These are phyloP conservation scores for Arachnopeziza araneosa DNA, from an alignment of 2,329 filamentous ascomycete genomes.

Conservation along the genomic window DNA sequence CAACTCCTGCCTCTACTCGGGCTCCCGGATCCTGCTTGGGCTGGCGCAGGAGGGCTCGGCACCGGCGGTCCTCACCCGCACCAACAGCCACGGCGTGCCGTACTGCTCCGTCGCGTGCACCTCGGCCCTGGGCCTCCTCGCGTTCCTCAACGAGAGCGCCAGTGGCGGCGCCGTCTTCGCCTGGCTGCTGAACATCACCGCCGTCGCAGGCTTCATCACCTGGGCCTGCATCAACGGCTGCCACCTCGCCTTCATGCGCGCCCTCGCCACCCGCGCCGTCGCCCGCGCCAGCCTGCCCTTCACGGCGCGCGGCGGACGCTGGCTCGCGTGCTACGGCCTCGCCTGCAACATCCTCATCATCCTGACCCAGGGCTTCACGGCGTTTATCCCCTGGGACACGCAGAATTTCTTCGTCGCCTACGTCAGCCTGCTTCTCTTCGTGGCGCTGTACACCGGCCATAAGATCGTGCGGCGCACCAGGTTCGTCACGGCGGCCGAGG, in stretches of 20 bases:
- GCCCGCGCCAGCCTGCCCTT: conserved; percentile 55
- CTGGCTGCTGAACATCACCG: conserved; percentile 68
- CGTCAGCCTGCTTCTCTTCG: conserved; percentile 58
- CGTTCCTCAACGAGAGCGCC: conserved; percentile 60
- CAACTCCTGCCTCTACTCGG: conserved; percentile 72
- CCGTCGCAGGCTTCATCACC: conserved; percentile 63
- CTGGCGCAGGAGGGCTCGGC: conserved; percentile 60
- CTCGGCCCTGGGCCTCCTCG: conserved; percentile 55
- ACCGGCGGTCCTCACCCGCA: conserved; percentile 52
- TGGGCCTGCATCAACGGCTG: conserved; percentile 63
- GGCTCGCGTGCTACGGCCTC: conserved; percentile 58
- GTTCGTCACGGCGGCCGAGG: conserved; percentile 35
- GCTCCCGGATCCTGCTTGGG: conserved; percentile 61
- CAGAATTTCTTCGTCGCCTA: conserved; percentile 60
- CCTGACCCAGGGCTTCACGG: conserved; percentile 63
- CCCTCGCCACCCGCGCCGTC: conserved; percentile 50
- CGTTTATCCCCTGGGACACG: conserved; percentile 58
- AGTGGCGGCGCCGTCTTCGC: conserved; percentile 57
- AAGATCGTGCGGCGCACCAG: conserved; percentile 40
- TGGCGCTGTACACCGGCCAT: conserved; percentile 54
- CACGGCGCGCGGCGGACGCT: conserved; percentile 56
- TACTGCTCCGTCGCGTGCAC: conserved; percentile 53
- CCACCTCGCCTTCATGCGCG: conserved; percentile 61
- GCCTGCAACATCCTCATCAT: conserved; percentile 60
- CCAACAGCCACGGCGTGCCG: conserved; percentile 57